Evolutionary conservation across 2,329 filamentous ascomycete species (phyloP), one percentile per base, ranked within the genome.

Genomic region (Cladosporium sp.): DNA sequence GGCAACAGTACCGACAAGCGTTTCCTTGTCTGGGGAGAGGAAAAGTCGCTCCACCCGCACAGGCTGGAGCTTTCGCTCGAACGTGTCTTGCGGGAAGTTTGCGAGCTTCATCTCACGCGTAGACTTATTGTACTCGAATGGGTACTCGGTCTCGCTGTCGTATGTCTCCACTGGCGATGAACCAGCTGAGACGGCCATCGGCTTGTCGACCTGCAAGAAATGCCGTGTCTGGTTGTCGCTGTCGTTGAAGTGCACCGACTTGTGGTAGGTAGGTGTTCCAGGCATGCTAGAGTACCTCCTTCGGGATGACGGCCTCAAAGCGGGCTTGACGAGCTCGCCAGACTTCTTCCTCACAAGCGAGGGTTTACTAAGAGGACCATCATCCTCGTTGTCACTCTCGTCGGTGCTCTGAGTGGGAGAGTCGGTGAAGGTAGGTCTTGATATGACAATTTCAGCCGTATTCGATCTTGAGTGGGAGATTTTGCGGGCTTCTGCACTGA

Each of bases 271-370:
- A 0, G 93, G 93, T 0, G 93, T 99, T 49, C 93, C 93, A 7
- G 93, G 93, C 89, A 97, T 95, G 73, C 92, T 97, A 3, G 89
- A 95, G 1, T 92, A 92, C 52, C 93, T 82, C 57, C 89, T 80
- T 58, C 82, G 80, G n/a, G 87, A 88, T 11, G 88, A 77, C 34
- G 86, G 83, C 44, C 93, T 84, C 45, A 99, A 80, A 17, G 93
- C 93, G 11, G 93, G 93, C 61, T 93, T 85, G 52, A 99, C 93
- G 30, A 99, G 79, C 72, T 99, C 93, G 29, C 93, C 93, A 34
- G 93, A 97, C 78, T 99, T 99, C 76, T 99, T 99, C 62, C 93
- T 85, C 9, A 99, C 84, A 83, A 97, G 95, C 48, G 84, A 84
- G n/a, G 91, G 90, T 72, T 93, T 95, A 20, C 50, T 57, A 22